Evolutionary conservation across 306 rosid species (phyloP).

Genomic region (cucumber (Cucumis sativus)): DNA sequence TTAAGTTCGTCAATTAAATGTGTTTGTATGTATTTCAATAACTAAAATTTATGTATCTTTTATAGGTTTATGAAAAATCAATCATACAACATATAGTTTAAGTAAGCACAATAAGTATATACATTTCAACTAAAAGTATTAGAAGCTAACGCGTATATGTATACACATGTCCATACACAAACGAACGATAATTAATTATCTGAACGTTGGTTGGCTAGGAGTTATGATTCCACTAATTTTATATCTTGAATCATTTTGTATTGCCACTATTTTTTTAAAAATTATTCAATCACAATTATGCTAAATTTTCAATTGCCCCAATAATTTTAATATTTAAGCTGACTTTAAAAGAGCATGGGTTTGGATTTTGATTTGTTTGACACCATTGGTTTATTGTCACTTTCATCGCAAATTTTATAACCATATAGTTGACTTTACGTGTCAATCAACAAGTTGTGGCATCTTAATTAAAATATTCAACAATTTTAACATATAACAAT

Average conservation of each 20-base stretch:
- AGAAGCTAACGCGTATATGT: no score
- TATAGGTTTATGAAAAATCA: no score
- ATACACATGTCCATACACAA: no score
- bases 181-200: no score
- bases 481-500: background rate
- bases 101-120: no score
- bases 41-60: no score
- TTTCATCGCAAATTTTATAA: background rate
- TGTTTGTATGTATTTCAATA: no score
- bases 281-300: background rate
- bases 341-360: background rate
- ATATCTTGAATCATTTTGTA: background rate
- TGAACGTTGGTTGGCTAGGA: no score
- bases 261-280: background rate
- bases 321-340: background rate
- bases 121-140: no score
- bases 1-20: no score
- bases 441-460: background rate
- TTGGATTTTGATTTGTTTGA: background rate
- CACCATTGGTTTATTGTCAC: constrained; percentile 10
- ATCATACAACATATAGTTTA: no score
- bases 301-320: background rate
- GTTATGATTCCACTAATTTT: background rate
- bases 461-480: background rate
- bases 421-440: constrained; percentile 10